Base-by-base conservation (phyloP, 768 basidiomycete species). In the Suillus decipiens region DNA sequence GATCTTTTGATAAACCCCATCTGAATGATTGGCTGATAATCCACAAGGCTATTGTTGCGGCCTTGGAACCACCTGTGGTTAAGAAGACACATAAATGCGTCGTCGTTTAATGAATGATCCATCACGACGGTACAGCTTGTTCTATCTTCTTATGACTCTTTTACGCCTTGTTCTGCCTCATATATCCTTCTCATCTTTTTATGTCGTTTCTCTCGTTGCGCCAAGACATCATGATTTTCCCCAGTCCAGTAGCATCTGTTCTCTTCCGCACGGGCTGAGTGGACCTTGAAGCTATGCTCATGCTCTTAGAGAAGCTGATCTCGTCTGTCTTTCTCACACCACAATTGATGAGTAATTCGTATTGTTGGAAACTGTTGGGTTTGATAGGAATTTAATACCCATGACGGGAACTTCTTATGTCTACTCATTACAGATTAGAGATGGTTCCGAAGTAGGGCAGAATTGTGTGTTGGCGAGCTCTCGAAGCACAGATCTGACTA, bases 21-120 rank as follows among this genome's bases (percentile, higher is more conserved):
- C 28, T 7, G 43, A 36, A 15, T 63, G 53, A 7, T 11, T 66
- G 34, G 51, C 19, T 56, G 24, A 63, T 69, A 64, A 56, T 33
- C 64, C 36, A 63, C 45, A 74, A 95, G 95, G 97, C 97, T 60
- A 99, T 99, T 72, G 97, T 99, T 64, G 96, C 96, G 71, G 97
- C 96, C 12, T 88, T 99, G 67, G 96, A 99, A 76, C 97, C 97
- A 58, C 97, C 97, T 69, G 89, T 96, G 67, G 84, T 93, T 75
- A 97, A 88, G 81, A 88, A 84, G 82, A 86, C 75, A 80, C 79
- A 71, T 70, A 89, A 84, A 77, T 98, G 96, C 86, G 83, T 93
- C 76, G 85, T 98, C 75, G 84, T 94, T 75, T 99, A 84, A 89
- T 72, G 67, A 72, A 73, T 69, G 36, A 58, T 64, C 63, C 63